Percentiles rank a stretch among this genome's conserved stretches.
Conservation (phyloP, 2,329 filamentous ascomycete genomes). For the Aspergillus awamori region DNA sequence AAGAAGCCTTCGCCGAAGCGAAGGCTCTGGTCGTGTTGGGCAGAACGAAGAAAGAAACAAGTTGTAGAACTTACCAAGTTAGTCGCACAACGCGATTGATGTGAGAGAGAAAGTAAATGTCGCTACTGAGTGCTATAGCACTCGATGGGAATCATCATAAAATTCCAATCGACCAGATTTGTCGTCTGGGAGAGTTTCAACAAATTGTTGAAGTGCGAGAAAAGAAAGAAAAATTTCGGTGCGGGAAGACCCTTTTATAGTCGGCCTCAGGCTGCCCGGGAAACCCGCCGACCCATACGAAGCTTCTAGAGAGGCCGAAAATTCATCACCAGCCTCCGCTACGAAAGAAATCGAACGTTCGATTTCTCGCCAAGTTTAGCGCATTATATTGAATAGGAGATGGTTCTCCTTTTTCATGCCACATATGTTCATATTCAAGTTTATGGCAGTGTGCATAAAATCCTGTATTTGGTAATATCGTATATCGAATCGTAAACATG, state of each 20-base stretch:
- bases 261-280: conserved; percentile 36
- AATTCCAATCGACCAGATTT: conserved; percentile 1
- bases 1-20: conserved; percentile 19
- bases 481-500: not conserved
- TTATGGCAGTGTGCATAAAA: not conserved
- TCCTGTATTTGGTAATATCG: not conserved
- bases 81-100: not conserved
- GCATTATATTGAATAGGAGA: not conserved
- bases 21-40: conserved; percentile 24
- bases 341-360: conserved; percentile 2
- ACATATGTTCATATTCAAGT: too few relatives aligned
- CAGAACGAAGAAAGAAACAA: not conserved
- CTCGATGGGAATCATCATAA: conserved; percentile 9
- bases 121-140: not conserved
- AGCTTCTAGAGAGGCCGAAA: conserved; percentile 32
- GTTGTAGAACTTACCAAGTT: conserved; percentile 6
- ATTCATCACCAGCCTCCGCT: conserved; percentile 15
- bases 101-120: not conserved
- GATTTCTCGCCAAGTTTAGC: not conserved
- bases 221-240: conserved; percentile 32
- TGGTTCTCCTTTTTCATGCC: too few relatives aligned
- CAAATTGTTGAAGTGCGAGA: conserved; percentile 16
- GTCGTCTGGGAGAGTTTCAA: not conserved
- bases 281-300: conserved; percentile 32
- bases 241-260: conserved; percentile 33